Base-by-base conservation (phyloP, 768 basidiomycete species). In the Collybiopsis luxurians region DNA sequence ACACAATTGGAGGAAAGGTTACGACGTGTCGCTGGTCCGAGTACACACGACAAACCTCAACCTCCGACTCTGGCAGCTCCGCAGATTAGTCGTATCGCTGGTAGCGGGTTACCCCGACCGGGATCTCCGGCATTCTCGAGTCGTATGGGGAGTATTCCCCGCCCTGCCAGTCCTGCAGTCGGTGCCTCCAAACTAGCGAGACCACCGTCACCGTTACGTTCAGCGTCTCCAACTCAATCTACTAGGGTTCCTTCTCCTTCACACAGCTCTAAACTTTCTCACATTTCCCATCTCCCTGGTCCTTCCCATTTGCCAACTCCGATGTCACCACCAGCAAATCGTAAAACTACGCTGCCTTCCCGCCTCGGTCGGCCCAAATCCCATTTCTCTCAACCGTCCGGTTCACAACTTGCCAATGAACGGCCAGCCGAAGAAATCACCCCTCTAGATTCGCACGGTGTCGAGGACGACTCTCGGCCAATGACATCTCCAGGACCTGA, bases 1-100 rank as follows among this genome's bases (percentile, higher is more conserved):
- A 93, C 92, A 9, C 92, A 95, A 64, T 80, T 97, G 28, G 94
- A 96, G 69, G 95, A 95, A 66, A 83, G 92, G 7, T 73, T 97
- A 27, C 87, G 90, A 45, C 87, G 92, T 31, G 83, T 92, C n/a
- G 76, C 86, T 28, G 87, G 87, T 5, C 83, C 88, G 30, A 82
- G 81, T 61, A 74, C 73, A 28, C 72, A 73, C 60, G 75, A 77
- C 15, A 79, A 77, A 60, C 65, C 68, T 21, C 73, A 77, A 60
- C 65, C 68, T 21, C 73, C 76, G 21, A 65, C 74, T 12, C 65
- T 73, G 11, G 72, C 78, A 13, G 75, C 76, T n/a, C 71, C 71
- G 2, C 82, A 81, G 55, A 74, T 86, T 5, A 68, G 82, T 60
- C 84, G 88, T 26, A 61, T 89, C n/a, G 70, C 76, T 12, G 72